phyloP scores from a whole-genome alignment of 1,284 basidiomycete genomes.

The Ustilago loliicola region DNA sequence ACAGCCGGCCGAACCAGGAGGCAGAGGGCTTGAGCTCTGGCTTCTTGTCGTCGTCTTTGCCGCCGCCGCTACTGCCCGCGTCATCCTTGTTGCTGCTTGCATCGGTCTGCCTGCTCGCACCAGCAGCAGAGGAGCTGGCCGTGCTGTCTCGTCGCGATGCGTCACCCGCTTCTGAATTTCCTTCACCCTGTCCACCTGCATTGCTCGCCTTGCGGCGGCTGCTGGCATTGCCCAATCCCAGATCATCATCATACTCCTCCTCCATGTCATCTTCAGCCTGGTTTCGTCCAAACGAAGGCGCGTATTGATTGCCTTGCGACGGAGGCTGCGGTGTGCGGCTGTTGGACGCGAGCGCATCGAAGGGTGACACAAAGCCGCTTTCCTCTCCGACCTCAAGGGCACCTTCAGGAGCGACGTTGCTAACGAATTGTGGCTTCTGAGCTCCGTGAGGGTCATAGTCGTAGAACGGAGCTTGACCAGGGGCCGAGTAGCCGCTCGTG shows the following conservation, averaged over 20 bases:
- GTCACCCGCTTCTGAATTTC: constrained; percentile 17
- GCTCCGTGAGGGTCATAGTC: constrained; percentile 64
- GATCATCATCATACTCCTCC: constrained; percentile 77
- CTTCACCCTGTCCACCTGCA: constrained; percentile 10
- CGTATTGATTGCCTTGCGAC: constrained; percentile 39
- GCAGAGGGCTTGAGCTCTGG: constrained; percentile 60
- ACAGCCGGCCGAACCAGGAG: constrained; percentile 80
- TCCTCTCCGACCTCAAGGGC: constrained; percentile 59
- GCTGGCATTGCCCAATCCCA: constrained; percentile 86
- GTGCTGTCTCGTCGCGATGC: constrained; percentile 26
- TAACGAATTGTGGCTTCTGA: constrained; percentile 58
- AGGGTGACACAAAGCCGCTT: constrained; percentile 81
- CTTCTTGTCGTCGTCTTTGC: constrained; percentile 30
- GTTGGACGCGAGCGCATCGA: constrained; percentile 76
- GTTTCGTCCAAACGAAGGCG: constrained; percentile 25
- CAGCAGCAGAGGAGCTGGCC: constrained; percentile 24
- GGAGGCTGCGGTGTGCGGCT: constrained; percentile 42
- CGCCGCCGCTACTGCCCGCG: background rate
- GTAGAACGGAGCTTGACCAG: constrained; percentile 51
- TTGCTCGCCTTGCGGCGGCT: constrained; percentile 33
- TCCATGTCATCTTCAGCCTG: constrained; percentile 13
- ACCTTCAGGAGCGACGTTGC: constrained; percentile 64
- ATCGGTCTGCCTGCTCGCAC: constrained; percentile 19
- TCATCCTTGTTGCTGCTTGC: constrained; percentile 25
- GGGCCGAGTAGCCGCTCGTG: constrained; percentile 18